These are phyloP conservation scores for Hyphochytrium catenoides DNA, from an alignment of 352 stramenopile genomes.

Conservation along the genomic window DNA sequence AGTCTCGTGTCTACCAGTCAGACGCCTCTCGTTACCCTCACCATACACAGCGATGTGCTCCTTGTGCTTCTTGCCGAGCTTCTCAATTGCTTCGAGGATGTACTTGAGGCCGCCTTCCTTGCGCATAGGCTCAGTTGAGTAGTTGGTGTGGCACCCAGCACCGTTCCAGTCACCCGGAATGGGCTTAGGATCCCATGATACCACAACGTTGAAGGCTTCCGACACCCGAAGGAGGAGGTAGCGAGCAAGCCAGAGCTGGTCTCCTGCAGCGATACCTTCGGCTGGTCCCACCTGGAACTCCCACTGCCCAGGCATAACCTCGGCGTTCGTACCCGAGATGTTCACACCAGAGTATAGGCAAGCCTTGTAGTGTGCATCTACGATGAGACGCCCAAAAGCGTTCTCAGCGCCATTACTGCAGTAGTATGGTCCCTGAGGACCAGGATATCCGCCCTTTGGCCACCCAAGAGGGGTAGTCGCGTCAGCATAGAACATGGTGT, in stretches of 20 bases:
- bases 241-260: conserved; percentile 88
- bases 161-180: conserved; percentile 96
- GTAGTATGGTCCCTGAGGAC: conserved; percentile 75
- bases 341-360: conserved; percentile 85
- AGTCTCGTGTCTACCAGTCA: conserved; percentile 89
- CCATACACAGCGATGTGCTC: conserved; percentile 91
- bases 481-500: conserved; percentile 74
- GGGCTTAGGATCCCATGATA: conserved; percentile 89
- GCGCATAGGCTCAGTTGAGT: conserved; percentile 86
- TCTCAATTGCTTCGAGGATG: conserved; percentile 94
- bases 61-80: conserved; percentile 86
- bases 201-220: conserved; percentile 90
- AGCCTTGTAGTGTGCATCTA: conserved; percentile 80
- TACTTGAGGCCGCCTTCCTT: conserved; percentile 69
- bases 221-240: conserved; percentile 91
- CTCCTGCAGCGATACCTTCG: conserved; percentile 80
- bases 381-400: conserved; percentile 79
- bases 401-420: conserved; percentile 82
- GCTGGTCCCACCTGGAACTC: conserved; percentile 94
- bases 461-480: conserved; percentile 67
- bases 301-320: conserved; percentile 92
- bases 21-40: conserved; percentile 82
- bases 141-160: conserved; percentile 85
- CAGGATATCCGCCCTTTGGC: conserved; percentile 64
- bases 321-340: conserved; percentile 86